Conservation (phyloP, 2,329 filamentous ascomycete genomes). For the Hypoxylon sp. region DNA sequence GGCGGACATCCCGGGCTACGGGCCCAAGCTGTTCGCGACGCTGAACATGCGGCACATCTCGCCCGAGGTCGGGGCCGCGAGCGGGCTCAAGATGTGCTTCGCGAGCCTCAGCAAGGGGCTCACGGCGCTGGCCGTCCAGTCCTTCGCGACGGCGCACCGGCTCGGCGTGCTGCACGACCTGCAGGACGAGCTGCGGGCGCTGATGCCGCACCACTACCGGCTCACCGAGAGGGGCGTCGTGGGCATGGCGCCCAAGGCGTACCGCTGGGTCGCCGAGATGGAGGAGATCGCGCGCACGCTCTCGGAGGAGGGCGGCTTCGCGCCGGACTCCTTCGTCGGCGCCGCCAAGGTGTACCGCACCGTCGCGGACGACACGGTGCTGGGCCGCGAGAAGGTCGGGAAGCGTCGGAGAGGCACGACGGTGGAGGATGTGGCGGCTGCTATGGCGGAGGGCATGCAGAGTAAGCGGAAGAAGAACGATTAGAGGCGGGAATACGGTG, state of each 20-base stretch:
- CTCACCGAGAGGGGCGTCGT: conserved; percentile 65
- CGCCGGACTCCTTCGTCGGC: conserved; percentile 65
- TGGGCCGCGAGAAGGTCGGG: conserved; percentile 70
- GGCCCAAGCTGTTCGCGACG: conserved; percentile 55
- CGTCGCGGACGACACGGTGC: conserved; percentile 71
- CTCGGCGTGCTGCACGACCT: conserved; percentile 73
- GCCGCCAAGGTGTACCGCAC: conserved; percentile 71
- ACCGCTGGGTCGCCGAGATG: conserved; percentile 84
- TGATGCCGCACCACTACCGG: conserved; percentile 61
- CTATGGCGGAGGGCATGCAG: conserved; percentile 50
- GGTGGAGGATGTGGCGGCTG: conserved; percentile 67
- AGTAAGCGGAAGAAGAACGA: conserved; percentile 52
- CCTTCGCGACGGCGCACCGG: conserved; percentile 74
- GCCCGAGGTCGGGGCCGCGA: conserved; percentile 65
- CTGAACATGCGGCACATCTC: conserved; percentile 65
- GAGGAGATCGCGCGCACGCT: conserved; percentile 78
- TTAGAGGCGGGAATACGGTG: neutral
- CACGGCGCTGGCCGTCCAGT: conserved; percentile 76
- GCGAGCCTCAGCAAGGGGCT: conserved; percentile 73
- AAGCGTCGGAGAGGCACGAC: conserved; percentile 67
- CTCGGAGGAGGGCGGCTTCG: conserved; percentile 72
- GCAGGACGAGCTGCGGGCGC: conserved; percentile 64
- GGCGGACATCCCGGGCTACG: conserved; percentile 56
- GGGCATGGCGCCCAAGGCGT: conserved; percentile 78
- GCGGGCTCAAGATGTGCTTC: conserved; percentile 75